A percentile compares a stretch with the other conserved stretches of the same genome.
Conservation (phyloP, 1,284 basidiomycete species). For the Cutaneotrichosporon dermatis region DNA sequence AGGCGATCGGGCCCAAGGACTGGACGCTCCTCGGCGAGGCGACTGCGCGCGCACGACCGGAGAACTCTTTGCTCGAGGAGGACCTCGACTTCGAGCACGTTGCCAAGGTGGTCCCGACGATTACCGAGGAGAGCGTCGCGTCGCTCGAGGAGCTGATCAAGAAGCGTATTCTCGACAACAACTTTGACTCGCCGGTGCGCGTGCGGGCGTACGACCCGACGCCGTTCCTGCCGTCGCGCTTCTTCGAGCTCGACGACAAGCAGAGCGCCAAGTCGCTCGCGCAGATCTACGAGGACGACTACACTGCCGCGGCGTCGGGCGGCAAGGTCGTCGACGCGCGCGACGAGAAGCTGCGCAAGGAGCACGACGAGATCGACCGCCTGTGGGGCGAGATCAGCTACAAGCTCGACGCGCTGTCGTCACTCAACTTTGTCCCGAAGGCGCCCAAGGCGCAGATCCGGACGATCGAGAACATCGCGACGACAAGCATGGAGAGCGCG, state of each 20-base stretch:
- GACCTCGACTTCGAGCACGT: conserved; percentile 91
- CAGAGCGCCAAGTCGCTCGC: conserved; percentile 85
- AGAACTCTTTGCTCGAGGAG: conserved; percentile 88
- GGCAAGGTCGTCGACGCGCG: conserved; percentile 62
- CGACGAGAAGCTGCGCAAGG: conserved; percentile 81
- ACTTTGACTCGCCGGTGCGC: conserved; percentile 88
- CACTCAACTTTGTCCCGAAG: conserved; percentile 94
- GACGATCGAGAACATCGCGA: conserved; percentile 77
- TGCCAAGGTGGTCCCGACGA: conserved; percentile 77
- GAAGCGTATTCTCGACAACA: conserved; percentile 73
- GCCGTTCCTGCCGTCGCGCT: conserved; percentile 82
- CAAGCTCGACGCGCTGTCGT: conserved; percentile 90
- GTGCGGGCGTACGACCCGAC: conserved; percentile 72
- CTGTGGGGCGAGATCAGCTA: conserved; percentile 80
- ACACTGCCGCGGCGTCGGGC: conserved; percentile 58
- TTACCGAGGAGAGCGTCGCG: conserved; percentile 83
- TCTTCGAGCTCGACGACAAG: conserved; percentile 84
- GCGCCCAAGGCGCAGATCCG: conserved; percentile 89
- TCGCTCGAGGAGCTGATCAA: conserved; percentile 89
- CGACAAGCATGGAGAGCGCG: conserved; percentile 83
- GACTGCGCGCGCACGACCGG: conserved; percentile 71
- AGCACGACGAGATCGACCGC: conserved; percentile 78
- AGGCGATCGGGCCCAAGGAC: conserved; percentile 61
- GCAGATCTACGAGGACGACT: conserved; percentile 95
- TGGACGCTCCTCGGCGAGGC: conserved; percentile 95